Evolutionary conservation across 805 yeast species (phyloP), one percentile per base, ranked within the genome.

Genomic region (Pichia rugopelliculosa): DNA sequence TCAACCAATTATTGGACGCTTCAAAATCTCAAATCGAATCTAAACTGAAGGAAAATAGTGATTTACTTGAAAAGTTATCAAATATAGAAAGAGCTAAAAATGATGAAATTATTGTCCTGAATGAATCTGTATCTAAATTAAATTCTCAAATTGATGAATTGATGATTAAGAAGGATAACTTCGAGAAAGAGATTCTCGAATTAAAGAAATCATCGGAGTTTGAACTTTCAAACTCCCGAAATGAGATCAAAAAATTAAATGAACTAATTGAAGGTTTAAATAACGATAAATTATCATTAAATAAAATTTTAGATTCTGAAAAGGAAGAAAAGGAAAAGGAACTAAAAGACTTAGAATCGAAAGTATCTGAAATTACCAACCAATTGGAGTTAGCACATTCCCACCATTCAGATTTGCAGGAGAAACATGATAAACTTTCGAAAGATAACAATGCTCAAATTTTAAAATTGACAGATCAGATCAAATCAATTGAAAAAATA

Each of bases 341-440:
- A 23, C 6, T 38, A 9, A 8, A 38, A 4, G 30, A 38, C 9
- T 24, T 38, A 22, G 17, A 38, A 15, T 38, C 41, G 18, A 24
- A n/a, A 9, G 23, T 22, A 38, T 11, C 8, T 15, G 26, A 13
- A 22, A 7, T 38, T 22, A 17, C 9, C 5, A 6, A 30, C 6
- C 18, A 30, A 30, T 30, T 30, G n/a, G n/a, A 30, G 9, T 30
- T 10, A 3, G 7, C 18, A 4, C 34, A 30, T n/a, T 30, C 74
- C 45, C 68, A 74, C 7, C 95, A 88, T 61, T 88, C 43, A 95
- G 86, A 47, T 81, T 79, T 54, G 93, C n/a, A 36, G 11, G 12
- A n/a, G 3, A 15, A 37, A 23, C 39, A 42, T 30, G 34, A 37
- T 13, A 17, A 36, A 10, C 36, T 46, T 8, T 20, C 26, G 4